phyloP scores from a whole-genome alignment of 2,329 filamentous ascomycete genomes.

The Aspergillus calidoustus region DNA sequence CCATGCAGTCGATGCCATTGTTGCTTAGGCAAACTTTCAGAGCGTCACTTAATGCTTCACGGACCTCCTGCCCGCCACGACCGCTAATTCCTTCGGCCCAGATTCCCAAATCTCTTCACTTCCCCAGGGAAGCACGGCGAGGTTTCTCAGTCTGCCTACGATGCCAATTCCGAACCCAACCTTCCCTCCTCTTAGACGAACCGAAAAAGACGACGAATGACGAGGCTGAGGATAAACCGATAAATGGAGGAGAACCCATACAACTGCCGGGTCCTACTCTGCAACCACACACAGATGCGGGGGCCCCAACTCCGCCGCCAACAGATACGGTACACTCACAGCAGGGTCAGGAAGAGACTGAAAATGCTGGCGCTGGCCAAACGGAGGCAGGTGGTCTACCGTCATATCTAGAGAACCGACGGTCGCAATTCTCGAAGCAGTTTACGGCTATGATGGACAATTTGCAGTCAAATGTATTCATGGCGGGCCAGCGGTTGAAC shows the following conservation, averaged over 20 bases:
- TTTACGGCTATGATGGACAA: constrained; percentile 84
- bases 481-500: constrained; percentile 86
- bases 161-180: constrained; percentile 47
- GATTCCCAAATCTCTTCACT: constrained; percentile 27
- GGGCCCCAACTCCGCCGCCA: constrained; percentile 21
- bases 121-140: constrained; percentile 29
- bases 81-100: constrained; percentile 28
- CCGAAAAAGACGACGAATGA: constrained; percentile 12
- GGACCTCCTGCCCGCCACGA: constrained; percentile 27
- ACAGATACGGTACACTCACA: constrained; percentile 22
- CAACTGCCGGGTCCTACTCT: constrained; percentile 22
- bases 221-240: constrained; percentile 19
- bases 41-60: constrained; percentile 31
- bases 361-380: constrained; percentile 1
- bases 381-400: constrained; percentile 33
- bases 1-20: constrained; percentile 48
- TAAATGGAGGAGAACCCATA: constrained; percentile 30
- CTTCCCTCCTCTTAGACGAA: constrained; percentile 32
- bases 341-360: constrained; percentile 17
- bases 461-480: constrained; percentile 80
- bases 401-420: constrained; percentile 48
- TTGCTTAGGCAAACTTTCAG: constrained; percentile 45
- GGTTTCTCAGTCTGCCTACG: constrained; percentile 47
- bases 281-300: constrained; percentile 27
- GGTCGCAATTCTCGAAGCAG: constrained; percentile 62